Evolutionary conservation across 495 filamentous ascomycete species (phyloP).

Genomic region (Aspergillus taichungensis): DNA sequence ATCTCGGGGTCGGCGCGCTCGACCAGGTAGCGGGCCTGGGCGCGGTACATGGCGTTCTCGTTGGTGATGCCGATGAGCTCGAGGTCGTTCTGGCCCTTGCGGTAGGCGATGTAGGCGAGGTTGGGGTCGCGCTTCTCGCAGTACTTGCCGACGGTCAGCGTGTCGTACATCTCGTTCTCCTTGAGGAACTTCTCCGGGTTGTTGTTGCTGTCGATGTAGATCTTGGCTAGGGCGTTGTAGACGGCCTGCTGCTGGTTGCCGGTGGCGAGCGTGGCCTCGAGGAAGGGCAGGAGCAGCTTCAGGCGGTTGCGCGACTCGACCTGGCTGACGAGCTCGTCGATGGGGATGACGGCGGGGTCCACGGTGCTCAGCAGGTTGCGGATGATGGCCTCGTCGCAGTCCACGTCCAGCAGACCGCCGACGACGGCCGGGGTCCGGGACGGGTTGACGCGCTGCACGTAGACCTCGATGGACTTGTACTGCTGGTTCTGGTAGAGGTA

Average conservation of each 20-base stretch:
- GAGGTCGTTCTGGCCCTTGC: conserved; percentile 95
- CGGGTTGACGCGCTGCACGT: conserved; percentile 98
- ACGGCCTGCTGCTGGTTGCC: conserved; percentile 98
- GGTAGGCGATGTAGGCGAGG: conserved; percentile 88
- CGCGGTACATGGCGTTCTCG: conserved; percentile 98
- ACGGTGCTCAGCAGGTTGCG: conserved; percentile 87
- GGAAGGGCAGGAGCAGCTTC: conserved; percentile 92
- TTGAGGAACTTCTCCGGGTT: conserved; percentile 97
- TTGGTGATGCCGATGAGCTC: conserved; percentile 97
- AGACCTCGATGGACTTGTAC: conserved; percentile 98
- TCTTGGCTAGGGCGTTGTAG: conserved; percentile 98
- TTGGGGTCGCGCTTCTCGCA: conserved; percentile 99
- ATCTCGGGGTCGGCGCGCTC: conserved; percentile 84
- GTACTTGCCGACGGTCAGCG: conserved; percentile 90
- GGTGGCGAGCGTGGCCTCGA: conserved; percentile 80
- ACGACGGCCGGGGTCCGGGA: conserved; percentile 88
- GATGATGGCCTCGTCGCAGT: conserved; percentile 93
- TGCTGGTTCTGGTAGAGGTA: conserved; percentile 99
- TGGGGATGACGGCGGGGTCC: conserved; percentile 76
- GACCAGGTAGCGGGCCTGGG: conserved; percentile 90
- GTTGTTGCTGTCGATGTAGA: conserved; percentile 99
- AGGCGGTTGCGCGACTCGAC: conserved; percentile 93
- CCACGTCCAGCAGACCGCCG: conserved; percentile 91
- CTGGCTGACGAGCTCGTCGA: conserved; percentile 91
- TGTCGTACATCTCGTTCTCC: conserved; percentile 96